Conservation (phyloP, 306 rosid genomes). For the Acacia melanoxylon region DNA sequence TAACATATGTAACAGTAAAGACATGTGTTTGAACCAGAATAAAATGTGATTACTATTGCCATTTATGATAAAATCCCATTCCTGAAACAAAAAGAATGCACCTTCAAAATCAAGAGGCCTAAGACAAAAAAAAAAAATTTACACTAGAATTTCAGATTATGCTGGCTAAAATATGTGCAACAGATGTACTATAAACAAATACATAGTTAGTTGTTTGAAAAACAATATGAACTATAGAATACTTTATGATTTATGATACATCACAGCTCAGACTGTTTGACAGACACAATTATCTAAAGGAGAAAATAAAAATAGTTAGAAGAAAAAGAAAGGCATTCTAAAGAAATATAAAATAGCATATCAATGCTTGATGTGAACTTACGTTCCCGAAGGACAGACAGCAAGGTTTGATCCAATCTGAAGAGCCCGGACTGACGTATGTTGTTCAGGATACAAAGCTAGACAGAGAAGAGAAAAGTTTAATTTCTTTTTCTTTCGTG, state of each 20-base stretch:
- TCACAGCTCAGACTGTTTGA: not conserved
- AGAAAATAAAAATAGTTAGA: conserved; percentile 4
- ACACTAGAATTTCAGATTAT: not conserved
- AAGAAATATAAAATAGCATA: conserved; percentile 2
- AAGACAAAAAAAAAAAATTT: not conserved
- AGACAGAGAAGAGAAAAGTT: conserved; percentile 27
- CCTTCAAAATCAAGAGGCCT: not conserved
- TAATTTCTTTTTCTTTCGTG: conserved; percentile 9
- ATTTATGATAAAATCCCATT: conserved; percentile 1
- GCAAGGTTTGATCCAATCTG: conserved; percentile 81
- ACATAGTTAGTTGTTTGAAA: conserved; percentile 11
- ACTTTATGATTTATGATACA: not conserved
- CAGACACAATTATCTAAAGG: not conserved
- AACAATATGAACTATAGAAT: not conserved
- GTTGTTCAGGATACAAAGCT: conserved; percentile 87
- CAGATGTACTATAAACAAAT: not conserved
- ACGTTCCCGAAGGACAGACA: conserved; percentile 82
- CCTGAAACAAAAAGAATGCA: not conserved
- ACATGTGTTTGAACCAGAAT: not conserved
- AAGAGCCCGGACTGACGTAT: conserved; percentile 66
- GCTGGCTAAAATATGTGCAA: not conserved
- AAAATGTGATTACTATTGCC: not conserved
- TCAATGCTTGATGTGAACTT: conserved; percentile 41
- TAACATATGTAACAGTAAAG: not conserved
- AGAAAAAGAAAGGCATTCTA: not conserved